These are phyloP conservation scores for Coemansia sp. DNA, from an alignment of 192 early-diverging fungal genomes.

Conservation along the genomic window DNA sequence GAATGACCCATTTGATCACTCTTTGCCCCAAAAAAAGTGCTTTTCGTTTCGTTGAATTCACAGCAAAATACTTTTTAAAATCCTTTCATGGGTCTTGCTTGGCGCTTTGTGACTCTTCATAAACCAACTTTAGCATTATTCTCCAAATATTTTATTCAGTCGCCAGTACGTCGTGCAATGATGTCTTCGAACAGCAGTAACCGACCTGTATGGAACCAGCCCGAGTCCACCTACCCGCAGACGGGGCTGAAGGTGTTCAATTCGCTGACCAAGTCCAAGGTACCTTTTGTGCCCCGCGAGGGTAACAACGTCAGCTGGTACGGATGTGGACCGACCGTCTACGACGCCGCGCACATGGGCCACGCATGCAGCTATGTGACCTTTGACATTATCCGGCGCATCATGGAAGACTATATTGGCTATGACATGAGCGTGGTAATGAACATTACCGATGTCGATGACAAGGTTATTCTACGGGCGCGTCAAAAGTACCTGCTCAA, in stretches of 20 bases:
- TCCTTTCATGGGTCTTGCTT: not conserved
- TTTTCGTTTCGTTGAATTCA: too few species aligned
- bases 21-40: too few species aligned
- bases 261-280: constrained; percentile 86
- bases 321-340: constrained; percentile 97
- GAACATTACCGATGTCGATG: constrained; percentile 99
- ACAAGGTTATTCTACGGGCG: constrained; percentile 94
- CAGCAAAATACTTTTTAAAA: too few species aligned
- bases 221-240: constrained; percentile 38
- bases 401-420: constrained; percentile 92
- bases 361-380: constrained; percentile 94
- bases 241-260: constrained; percentile 64
- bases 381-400: constrained; percentile 89
- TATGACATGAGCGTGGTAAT: constrained; percentile 94
- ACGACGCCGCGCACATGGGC: constrained; percentile 93
- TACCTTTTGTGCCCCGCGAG: constrained; percentile 81
- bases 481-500: constrained; percentile 80
- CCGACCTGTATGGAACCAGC: constrained; percentile 42
- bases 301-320: constrained; percentile 93
- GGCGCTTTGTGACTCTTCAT: not conserved
- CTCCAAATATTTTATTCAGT: constrained; percentile 5
- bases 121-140: not conserved
- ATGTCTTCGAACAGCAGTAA: constrained; percentile 41
- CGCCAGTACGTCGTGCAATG: constrained; percentile 14
- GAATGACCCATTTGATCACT: too few species aligned